Conservation (phyloP, 2,329 filamentous ascomycete species). For the Stemphylium beticola region DNA sequence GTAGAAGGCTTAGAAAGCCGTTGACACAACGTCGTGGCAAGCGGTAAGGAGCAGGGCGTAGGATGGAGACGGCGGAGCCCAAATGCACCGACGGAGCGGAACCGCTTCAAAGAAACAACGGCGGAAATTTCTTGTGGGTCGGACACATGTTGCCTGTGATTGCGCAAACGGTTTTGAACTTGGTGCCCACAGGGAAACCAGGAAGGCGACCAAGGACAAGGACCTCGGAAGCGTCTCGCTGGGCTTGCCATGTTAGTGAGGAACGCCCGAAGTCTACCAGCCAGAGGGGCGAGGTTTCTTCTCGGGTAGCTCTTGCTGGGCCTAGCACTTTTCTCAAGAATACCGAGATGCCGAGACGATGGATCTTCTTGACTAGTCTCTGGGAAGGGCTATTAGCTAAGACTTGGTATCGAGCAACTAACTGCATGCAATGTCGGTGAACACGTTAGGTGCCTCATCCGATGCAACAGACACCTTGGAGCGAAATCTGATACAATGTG, state of each 20-base stretch:
- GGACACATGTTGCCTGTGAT: not conserved
- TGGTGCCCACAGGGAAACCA: not conserved
- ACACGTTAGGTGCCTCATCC: not conserved
- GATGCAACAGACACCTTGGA: not conserved
- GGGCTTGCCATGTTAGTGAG: not conserved
- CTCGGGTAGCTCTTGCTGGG: not conserved
- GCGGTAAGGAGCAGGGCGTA: not conserved
- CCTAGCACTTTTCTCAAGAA: not conserved
- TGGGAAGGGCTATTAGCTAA: not conserved
- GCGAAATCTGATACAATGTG: not conserved
- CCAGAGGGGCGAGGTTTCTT: not conserved
- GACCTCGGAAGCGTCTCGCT: not conserved
- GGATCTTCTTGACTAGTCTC: not conserved
- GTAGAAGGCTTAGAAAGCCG: not conserved
- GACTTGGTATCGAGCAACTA: not conserved
- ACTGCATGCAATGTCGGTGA: not conserved
- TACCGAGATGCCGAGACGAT: not conserved
- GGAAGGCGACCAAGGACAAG: not conserved
- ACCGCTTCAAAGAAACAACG: constrained; percentile 2
- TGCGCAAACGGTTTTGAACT: not conserved
- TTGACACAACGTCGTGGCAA: not conserved
- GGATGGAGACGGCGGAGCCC: constrained; percentile 11
- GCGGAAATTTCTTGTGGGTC: constrained; percentile 12
- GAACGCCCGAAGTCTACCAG: not conserved
- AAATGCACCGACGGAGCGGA: constrained; percentile 7